Base-by-base conservation (phyloP, 768 basidiomycete species). In the Lactifluus subvellereus region DNA sequence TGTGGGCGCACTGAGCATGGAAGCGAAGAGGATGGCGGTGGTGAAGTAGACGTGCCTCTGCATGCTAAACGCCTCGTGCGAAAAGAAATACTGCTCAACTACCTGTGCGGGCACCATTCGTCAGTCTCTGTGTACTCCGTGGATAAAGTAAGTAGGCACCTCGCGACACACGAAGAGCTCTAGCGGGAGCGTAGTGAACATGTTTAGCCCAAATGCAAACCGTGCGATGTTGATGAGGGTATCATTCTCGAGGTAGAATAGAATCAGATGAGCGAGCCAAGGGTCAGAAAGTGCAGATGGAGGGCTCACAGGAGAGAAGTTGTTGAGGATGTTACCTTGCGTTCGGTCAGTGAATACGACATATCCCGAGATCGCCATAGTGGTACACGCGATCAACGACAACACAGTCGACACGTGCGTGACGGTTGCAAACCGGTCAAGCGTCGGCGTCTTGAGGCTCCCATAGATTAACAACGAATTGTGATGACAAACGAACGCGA, bases 101-200 rank as follows among this genome's bases (percentile, higher is more conserved):
- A 98, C 94, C 91, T 94, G 69, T 18, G 30, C 5, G 37, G 45
- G 0, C 35, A 27, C 10, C 40, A 11, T 50, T 42, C 10, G 43
- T n/a, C 30, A 51, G 47, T 18, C 27, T 6, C 16, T 40, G 13
- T 38, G 53, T 32, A 13, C 18, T 27, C n/a, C 6, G 13, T 35
- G 3, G 20, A 20, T 8, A 18, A 6, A 22, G 11, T 16, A 35
- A 20, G 10, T 2, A 47, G 20, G 22, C 58, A 91, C 94, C 80
- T 99, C 97, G 77, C 97, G 83, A 71, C 97, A 99, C 30, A 99
- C 97, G 72, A 98, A 99, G 14, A 94, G 78, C 69, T 99, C 97
- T 45, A 99, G 79, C 0, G 97, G 97, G 22, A 98, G 83, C 0
- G 97, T 99, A 1, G 95, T 95, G 70, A 98, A 97, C 97, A 98